Base-by-base conservation (phyloP, 2,329 filamentous ascomycete genomes). In the Mycosphaerelloides madeirae region DNA sequence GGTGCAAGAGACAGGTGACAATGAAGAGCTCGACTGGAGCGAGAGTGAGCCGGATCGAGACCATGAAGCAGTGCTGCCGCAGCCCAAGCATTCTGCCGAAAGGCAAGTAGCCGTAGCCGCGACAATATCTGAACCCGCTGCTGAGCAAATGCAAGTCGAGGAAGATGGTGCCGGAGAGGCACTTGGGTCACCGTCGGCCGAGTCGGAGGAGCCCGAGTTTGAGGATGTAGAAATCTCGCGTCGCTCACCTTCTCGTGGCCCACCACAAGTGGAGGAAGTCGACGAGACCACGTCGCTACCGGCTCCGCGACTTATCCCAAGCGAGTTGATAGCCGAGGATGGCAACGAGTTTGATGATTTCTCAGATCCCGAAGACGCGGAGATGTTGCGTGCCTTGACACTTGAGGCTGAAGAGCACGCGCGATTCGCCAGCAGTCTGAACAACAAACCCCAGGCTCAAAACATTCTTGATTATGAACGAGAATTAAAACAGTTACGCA, bases 391-490 rank as follows among this genome's bases (percentile, higher is more conserved):
- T 6, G 88, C 91, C 55, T 81, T 98, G 57, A 90, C 88, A 0
- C 80, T 84, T 19, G 94, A 98, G 73, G 87, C 86, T 1, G 87
- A 95, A 68, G 93, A 96, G 58, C 91, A 98, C 61, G 89, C 87
- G 3, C 83, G 91, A 5, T 98, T 98, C 61, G 88, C 90, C 1
- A 90, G 86, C 53, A 82, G 85, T 36, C 75, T 98, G 9, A 95
- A 94, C 65, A 79, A 86, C 59, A 85, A 85, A 53, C 76, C 84
- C 0, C 76, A 80, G 14, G 70, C 73, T 3, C 80, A 90, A 55
- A 87, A 84, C 55, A 79, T 80, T 25, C 79, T 83, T 34, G 83
- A 90, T 35, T 97, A 95, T 62, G 91, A 98, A 56, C 77, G 77
- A 47, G 91, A 98, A 63, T 76, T 98, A 11, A 87, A 85, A 54